Base-by-base conservation (phyloP, 164 flowering plant genomes). In the Sedum album region DNA sequence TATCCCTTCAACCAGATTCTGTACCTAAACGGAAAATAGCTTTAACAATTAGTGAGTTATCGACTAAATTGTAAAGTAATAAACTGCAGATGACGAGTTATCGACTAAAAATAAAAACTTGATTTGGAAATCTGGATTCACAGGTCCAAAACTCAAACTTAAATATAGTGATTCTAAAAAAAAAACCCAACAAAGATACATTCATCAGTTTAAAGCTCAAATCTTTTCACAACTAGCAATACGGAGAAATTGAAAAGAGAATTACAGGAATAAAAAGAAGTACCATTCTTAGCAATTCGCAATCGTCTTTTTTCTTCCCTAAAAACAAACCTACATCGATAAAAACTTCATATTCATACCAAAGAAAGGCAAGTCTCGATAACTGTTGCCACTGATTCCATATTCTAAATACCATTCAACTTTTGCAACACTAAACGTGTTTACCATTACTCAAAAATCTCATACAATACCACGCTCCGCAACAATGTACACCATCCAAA, bases 1-100 rank as follows among this genome's bases (percentile, higher is more conserved):
- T 68, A 70, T 49, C 65, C 79, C 78, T 74, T 72, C 72, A 65
- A 64, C 51, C 42, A 67, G 49, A 72, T 44, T n/a, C 51, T 71
- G 20, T 57, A 57, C 62, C 33, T 7, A 28, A 57, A 57, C 13
- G 6, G 33, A 17, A 26, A 18, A 51, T 64, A 21, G 14, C 65
- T 20, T 57, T 6, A 25, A 68, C 62, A 68, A 66, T 65, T 21
- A 63, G 46, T 6, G 46, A 71, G 42, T 17, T 57, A 33, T n/a
- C n/a, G n/a, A n/a, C n/a, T n/a, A 28, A 6, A 28, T 28, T 33
- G 62, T 57, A 57, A 25, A 10, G n/a, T 21, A 48, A 2, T 6
- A 48, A 23, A 26, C 60, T 23, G 13, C 60, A 7, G 60, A 23
- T 23, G 60, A 57, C 26, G 33, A 28, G 10, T 14, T 9, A 57